A percentile compares a stretch with the other conserved stretches of the same genome.
Conservation (phyloP, 257 asterid species). For the Salvia miltiorrhiza region DNA sequence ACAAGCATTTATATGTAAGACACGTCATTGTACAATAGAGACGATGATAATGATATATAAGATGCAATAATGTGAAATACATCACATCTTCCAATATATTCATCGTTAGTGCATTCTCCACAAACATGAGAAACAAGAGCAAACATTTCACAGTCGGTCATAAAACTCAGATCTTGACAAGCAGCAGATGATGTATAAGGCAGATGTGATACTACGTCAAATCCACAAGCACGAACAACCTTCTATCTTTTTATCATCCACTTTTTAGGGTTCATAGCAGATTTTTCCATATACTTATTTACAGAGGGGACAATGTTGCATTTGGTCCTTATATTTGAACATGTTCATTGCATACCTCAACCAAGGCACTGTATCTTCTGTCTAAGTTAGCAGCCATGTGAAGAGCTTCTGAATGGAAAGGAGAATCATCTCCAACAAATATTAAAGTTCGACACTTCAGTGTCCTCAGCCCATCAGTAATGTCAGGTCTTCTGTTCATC, state of each 20-base stretch:
- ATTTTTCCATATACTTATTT: neutral
- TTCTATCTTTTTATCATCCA: neutral
- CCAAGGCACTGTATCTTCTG: slow-evolving; percentile 79
- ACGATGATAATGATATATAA: neutral
- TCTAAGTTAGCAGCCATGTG: slow-evolving; percentile 72
- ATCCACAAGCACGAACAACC: neutral
- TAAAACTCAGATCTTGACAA: neutral
- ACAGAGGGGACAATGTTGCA: neutral
- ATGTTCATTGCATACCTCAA: slow-evolving; percentile 58
- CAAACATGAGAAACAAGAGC: neutral
- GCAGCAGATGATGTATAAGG: neutral
- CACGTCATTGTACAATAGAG: neutral
- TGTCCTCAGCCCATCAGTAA: slow-evolving; percentile 59
- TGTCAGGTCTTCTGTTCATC: slow-evolving; percentile 69
- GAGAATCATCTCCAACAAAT: slow-evolving; percentile 84
- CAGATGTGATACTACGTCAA: neutral
- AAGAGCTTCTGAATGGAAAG: slow-evolving; percentile 69
- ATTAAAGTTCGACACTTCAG: slow-evolving; percentile 74
- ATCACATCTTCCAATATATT: neutral
- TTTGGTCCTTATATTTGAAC: neutral
- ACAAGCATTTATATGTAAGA: neutral
- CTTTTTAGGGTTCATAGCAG: neutral
- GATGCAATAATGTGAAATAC: neutral
- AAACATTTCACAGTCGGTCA: neutral
- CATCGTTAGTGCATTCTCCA: neutral